A percentile compares a stretch with the other conserved stretches of the same genome.
Evolutionary conservation across 352 stramenopile genomes (phyloP).

Genomic region (Phytophthora rubi): DNA sequence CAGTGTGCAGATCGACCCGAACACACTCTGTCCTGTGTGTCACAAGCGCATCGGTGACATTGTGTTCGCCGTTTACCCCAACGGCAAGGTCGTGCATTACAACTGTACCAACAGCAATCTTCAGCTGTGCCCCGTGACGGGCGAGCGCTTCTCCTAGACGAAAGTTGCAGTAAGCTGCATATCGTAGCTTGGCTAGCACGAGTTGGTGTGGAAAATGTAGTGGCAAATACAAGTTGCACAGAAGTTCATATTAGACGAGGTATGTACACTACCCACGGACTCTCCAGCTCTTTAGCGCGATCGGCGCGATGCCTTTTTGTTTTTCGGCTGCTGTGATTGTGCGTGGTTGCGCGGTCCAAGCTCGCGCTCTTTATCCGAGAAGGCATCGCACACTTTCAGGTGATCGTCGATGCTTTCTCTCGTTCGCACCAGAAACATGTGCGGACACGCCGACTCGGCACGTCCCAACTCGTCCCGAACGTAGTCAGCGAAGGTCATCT

Average conservation of each 20-base stretch:
- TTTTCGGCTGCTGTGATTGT: background rate
- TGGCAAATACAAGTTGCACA: slow-evolving; percentile 32
- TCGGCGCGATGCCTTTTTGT: slow-evolving; percentile 21
- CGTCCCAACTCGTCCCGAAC: slow-evolving; percentile 52
- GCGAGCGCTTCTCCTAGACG: slow-evolving; percentile 76
- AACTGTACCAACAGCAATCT: slow-evolving; percentile 89
- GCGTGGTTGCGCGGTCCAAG: slow-evolving; percentile 20
- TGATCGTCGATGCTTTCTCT: slow-evolving; percentile 77
- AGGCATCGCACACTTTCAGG: slow-evolving; percentile 69
- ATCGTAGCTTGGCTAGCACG: slow-evolving; percentile 25
- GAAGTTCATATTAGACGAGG: slow-evolving; percentile 39
- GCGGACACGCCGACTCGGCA: slow-evolving; percentile 62
- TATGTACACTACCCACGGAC: background rate
- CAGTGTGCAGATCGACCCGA: slow-evolving; percentile 84
- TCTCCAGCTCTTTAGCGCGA: slow-evolving; percentile 16
- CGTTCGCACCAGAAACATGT: slow-evolving; percentile 70
- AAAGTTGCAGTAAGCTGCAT: background rate
- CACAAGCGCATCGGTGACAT: slow-evolving; percentile 91
- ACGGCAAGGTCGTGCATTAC: slow-evolving; percentile 88
- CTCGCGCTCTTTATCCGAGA: slow-evolving; percentile 61
- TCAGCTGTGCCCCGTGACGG: slow-evolving; percentile 81
- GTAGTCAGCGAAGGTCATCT: slow-evolving; percentile 68
- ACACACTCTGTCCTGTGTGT: slow-evolving; percentile 80
- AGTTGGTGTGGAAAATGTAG: slow-evolving; percentile 33
- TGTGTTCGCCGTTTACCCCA: slow-evolving; percentile 88